Evolutionary conservation across 306 rosid genomes (phyloP), one percentile per base, ranked within the genome.

Genomic region (Acacia crassicarpa): DNA sequence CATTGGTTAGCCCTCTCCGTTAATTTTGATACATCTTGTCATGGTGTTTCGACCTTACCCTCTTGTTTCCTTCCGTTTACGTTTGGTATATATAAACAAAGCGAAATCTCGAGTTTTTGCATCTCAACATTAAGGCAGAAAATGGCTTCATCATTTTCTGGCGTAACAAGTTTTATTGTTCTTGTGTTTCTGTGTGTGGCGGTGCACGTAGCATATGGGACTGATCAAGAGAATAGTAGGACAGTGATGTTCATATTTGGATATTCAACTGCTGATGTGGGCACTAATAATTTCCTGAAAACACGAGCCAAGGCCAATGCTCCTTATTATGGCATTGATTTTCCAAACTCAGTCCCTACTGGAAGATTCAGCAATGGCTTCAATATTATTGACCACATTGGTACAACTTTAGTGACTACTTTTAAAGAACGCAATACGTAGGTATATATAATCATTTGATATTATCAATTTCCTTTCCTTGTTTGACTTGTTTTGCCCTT

Each of bases 321-420:
- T 4, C 77, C 78, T 33, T 87, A 73, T 45, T 56, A 87, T 72
- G 94, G 92, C 19, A 63, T 91, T 77, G 94, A 91, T 87, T 87
- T 71, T 58, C 71, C 80, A 27, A 4, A 48, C 22, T 82, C 89
- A 16, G 0, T 15, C 62, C 88, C 94, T 32, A 87, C 92, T 0
- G 94, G 92, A 43, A 91, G 92, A 85, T 91, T 91, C 77, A 87
- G 89, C 67, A 91, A 91, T 83, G 94, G 91, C 81, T 63, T 84
- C 35, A 89, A 91, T 83, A 63, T 84, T 51, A 87, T 88, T 74
- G 94, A 91, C 72, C 82, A 85, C 45, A 80, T 90, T n/a, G 92
- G 92, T 89, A 81, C 12, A 45, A 19, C 19, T 19, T 53, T 19
- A 53, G 59, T 53, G 6, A 54, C 16, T 19, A 35, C 40, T 53